A percentile compares a stretch with the other conserved stretches of the same genome.
Conservation (phyloP, 495 filamentous ascomycete species). For the Podospora conica region DNA sequence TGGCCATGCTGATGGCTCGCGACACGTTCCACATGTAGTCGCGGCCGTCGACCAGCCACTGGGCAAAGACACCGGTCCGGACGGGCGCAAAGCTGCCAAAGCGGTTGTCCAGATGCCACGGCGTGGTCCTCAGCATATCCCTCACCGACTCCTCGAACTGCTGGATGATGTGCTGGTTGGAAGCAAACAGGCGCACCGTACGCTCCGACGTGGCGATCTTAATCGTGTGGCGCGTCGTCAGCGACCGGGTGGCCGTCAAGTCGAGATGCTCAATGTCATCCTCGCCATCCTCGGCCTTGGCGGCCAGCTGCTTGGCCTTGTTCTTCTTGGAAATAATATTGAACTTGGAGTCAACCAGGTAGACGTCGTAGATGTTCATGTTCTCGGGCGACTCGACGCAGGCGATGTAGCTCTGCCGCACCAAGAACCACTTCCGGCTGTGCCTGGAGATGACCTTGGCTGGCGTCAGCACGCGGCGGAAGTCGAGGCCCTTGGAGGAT, state of each 20-base stretch:
- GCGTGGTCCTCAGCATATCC: conserved; percentile 72
- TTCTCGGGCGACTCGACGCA: conserved; percentile 97
- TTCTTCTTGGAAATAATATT: conserved; percentile 67
- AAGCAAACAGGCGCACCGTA: conserved; percentile 82
- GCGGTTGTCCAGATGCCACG: conserved; percentile 76
- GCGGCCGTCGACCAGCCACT: conserved; percentile 94
- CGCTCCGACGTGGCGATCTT: conserved; percentile 81
- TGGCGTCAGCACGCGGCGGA: conserved; percentile 72
- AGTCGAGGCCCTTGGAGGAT: conserved; percentile 85
- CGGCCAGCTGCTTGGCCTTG: conserved; percentile 58
- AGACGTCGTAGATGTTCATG: conserved; percentile 99
- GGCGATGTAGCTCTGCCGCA: conserved; percentile 95
- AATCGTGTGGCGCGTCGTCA: conserved; percentile 70
- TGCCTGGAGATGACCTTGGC: conserved; percentile 70
- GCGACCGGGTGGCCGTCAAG: conserved; percentile 50
- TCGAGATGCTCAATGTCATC: conserved; percentile 33
- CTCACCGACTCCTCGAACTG: conserved; percentile 91
- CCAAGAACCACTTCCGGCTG: conserved; percentile 92
- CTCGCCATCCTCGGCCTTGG: conserved; percentile 45
- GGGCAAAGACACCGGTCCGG: conserved; percentile 76
- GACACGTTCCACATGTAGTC: conserved; percentile 99
- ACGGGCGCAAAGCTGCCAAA: conserved; percentile 95
- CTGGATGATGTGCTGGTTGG: conserved; percentile 78
- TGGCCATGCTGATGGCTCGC: conserved; percentile 92
- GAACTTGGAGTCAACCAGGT: conserved; percentile 84